phyloP scores from a whole-genome alignment of 768 basidiomycete genomes.

The Kwoniella heveanensis region DNA sequence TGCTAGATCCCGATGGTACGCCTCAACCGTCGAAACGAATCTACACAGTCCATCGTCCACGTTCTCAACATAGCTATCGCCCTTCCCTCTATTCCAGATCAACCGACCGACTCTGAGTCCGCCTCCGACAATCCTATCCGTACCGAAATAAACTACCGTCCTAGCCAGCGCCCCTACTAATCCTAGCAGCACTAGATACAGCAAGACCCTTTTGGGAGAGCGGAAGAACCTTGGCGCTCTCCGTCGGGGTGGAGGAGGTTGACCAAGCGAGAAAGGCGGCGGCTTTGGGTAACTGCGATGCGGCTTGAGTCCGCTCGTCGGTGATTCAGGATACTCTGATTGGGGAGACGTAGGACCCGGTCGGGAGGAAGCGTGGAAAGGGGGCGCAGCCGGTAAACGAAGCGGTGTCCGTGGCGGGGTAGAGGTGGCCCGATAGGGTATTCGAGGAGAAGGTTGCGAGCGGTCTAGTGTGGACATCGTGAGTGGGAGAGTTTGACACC shows the following conservation, averaged over 20 bases:
- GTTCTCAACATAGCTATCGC: not conserved
- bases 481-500: too few relatives aligned
- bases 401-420: slow-evolving; percentile 20
- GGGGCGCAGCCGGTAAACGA: not conserved
- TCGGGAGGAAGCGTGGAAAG: not conserved
- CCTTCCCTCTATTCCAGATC: not conserved
- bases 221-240: slow-evolving; percentile 18
- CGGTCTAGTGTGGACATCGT: not conserved
- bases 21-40: slow-evolving; percentile 50
- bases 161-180: slow-evolving; percentile 3
- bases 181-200: slow-evolving; percentile 13
- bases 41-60: slow-evolving; percentile 35
- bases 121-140: not conserved
- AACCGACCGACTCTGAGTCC: slow-evolving; percentile 7
- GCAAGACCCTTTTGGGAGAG: slow-evolving; percentile 14
- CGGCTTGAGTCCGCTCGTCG: slow-evolving; percentile 14
- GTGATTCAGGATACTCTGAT: slow-evolving; percentile 31
- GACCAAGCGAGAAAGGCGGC: slow-evolving; percentile 6
- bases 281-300: slow-evolving; percentile 8
- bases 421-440: slow-evolving; percentile 21
- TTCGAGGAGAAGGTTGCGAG: slow-evolving; percentile 17
- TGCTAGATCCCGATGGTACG: slow-evolving; percentile 48
- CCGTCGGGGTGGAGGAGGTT: slow-evolving; percentile 10
- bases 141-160: not conserved
- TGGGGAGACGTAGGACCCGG: not conserved